These are phyloP conservation scores for Quercus lobata DNA, from an alignment of 331 rosid genomes.

Conservation along the genomic window DNA sequence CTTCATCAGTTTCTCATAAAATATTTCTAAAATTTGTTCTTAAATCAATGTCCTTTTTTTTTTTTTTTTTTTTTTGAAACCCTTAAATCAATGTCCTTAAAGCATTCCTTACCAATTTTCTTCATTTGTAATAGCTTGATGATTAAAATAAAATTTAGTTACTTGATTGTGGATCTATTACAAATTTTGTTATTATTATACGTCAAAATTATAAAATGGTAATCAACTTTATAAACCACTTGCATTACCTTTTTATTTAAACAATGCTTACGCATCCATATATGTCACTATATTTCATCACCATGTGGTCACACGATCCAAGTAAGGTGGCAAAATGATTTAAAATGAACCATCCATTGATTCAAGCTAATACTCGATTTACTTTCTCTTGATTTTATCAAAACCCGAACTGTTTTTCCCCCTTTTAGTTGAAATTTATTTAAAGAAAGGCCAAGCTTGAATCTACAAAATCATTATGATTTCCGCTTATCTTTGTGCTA, in stretches of 20 bases:
- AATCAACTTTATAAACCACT: neutral
- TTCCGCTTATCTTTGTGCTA: neutral
- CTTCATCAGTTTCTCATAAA: too few relatives aligned
- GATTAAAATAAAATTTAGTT: too few relatives aligned
- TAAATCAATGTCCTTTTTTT: too few relatives aligned
- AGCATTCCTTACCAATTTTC: too few relatives aligned
- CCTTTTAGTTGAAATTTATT: neutral
- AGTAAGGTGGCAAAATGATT: neutral
- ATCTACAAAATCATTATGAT: neutral
- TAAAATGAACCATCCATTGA: neutral
- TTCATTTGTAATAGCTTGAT: too few relatives aligned
- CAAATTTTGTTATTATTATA: too few relatives aligned
- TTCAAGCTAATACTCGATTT: neutral
- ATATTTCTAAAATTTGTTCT: too few relatives aligned
- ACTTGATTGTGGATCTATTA: too few relatives aligned
- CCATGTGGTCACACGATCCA: neutral
- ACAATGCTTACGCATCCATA: neutral
- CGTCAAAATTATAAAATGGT: neutral
- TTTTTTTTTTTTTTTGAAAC: too few relatives aligned
- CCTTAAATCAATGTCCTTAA: too few relatives aligned
- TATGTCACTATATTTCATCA: neutral
- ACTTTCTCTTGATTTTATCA: neutral
- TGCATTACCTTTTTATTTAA: neutral
- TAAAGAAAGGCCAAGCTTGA: neutral
- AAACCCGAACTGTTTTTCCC: neutral